Evolutionary conservation across 371 early-diverging fungal species (phyloP).

Genomic region (Mortierella sp.): DNA sequence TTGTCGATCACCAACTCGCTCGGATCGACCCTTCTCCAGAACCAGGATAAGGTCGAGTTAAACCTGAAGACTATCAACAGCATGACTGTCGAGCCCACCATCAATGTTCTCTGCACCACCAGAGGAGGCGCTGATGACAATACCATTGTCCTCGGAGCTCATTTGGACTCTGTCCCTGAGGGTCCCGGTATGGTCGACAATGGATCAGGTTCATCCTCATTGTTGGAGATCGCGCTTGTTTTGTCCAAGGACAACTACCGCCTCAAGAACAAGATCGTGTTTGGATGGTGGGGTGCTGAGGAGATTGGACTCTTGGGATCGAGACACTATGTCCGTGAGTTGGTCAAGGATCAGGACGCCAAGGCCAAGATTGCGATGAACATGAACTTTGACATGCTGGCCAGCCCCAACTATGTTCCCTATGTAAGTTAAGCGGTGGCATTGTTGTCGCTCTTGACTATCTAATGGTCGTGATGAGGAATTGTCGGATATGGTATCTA

Average conservation of each 20-base stretch:
- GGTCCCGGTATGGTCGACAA: constrained; percentile 83
- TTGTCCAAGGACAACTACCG: constrained; percentile 59
- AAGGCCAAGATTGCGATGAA: constrained; percentile 66
- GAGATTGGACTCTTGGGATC: constrained; percentile 86
- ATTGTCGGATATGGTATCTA: not conserved
- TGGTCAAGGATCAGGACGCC: constrained; percentile 46
- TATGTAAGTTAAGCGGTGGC: constrained; percentile 44
- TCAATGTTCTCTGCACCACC: constrained; percentile 52
- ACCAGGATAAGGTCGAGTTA: constrained; percentile 29
- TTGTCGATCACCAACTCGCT: constrained; percentile 46
- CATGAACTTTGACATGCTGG: constrained; percentile 87
- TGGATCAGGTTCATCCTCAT: constrained; percentile 76
- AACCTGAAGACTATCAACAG: constrained; percentile 37
- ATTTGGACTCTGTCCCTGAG: constrained; percentile 72
- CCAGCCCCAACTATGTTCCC: constrained; percentile 80
- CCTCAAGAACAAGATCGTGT: constrained; percentile 61
- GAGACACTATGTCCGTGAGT: constrained; percentile 66
- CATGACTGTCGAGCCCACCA: constrained; percentile 38
- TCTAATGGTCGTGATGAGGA: not conserved
- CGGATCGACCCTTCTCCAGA: constrained; percentile 36
- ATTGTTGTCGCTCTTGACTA: not conserved
- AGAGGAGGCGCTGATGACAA: constrained; percentile 27
- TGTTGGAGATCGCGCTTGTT: constrained; percentile 73
- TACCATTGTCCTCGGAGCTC: constrained; percentile 57
- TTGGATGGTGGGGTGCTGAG: constrained; percentile 87